Conservation (phyloP, 306 rosid genomes). For the Sicyos edulis region DNA sequence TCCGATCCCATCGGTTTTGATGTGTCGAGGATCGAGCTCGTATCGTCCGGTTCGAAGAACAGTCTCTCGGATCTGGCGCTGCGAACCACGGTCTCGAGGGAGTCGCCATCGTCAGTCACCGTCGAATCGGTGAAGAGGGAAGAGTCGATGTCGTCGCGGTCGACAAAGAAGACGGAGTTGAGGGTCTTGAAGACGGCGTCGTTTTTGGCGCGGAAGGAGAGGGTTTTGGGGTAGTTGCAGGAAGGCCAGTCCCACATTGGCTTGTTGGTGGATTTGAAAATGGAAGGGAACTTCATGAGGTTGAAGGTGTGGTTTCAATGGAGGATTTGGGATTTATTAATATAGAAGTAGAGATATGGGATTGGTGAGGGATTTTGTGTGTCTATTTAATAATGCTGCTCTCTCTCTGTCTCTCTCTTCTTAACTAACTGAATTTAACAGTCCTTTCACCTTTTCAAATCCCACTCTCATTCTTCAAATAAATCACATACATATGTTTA, state of each 20-base stretch:
- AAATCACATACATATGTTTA: no score
- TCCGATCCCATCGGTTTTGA: constrained; percentile 22
- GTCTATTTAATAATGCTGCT: constrained; percentile 63
- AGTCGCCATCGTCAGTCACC: constrained; percentile 44
- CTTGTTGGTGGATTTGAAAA: constrained; percentile 36
- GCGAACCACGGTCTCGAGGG: constrained; percentile 34
- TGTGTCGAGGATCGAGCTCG: constrained; percentile 55
- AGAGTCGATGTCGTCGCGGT: constrained; percentile 43
- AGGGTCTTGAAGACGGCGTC: constrained; percentile 58
- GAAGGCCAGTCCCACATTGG: constrained; percentile 59
- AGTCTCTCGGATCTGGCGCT: constrained; percentile 53
- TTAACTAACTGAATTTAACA: constrained; percentile 17
- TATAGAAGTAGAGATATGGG: constrained; percentile 22
- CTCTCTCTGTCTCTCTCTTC: constrained; percentile 11
- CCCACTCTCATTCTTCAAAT: no score
- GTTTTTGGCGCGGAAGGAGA: constrained; percentile 46
- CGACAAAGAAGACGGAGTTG: constrained; percentile 52
- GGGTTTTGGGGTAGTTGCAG: constrained; percentile 51
- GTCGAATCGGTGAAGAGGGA: constrained; percentile 66
- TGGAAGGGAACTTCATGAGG: constrained; percentile 32
- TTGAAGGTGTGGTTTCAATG: constrained; percentile 5
- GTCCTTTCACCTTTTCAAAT: neutral
- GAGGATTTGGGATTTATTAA: neutral
- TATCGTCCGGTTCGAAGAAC: constrained; percentile 59
- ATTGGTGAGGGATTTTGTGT: constrained; percentile 32